Evolutionary conservation across 2,329 filamentous ascomycete genomes (phyloP), one percentile per base, ranked within the genome.

Genomic region (Magnaporthiopsis incrustans): DNA sequence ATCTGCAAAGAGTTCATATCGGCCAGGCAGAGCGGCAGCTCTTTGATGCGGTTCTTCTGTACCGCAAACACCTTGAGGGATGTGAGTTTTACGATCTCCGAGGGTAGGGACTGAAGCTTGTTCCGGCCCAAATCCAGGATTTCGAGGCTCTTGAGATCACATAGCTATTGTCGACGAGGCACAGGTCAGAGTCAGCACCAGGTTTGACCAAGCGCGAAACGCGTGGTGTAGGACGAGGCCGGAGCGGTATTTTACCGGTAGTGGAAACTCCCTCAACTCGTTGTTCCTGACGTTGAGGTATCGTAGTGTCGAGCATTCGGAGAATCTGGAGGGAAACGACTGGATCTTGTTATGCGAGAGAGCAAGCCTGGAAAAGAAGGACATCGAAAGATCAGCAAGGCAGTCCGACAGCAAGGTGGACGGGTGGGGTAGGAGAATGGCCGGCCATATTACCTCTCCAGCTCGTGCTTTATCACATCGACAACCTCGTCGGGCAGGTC

Each of bases 41-140:
- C 89, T 67, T 91, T 88, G 69, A 98, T 91, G 66, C 89, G 86
- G 74, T 97, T 97, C 72, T 90, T 91, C 69, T 91, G 89, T 50
- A 97, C 84, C 2, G 92, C 93, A 64, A 98, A 81, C 22, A 97
- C 93, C 72, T 96, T 96, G 67, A 98, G 79, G 1, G 91, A 96
- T 6, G 88, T 88, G 70, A 98, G 81, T 71, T 88, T 91, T 66
- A 85, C 85, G 67, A 97, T 90, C 63, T 93, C 89, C 60, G 88
- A 85, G 0, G 94, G 92, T 2, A 98, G 82, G 12, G 84, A 79
- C 60, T 84, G 85, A 66, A 98, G 87, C 74, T 89, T 91, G 74
- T 98, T 98, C 70, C 91, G 86, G 73, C 92, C 93, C 64, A 98
- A 83, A 77, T 98, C 94, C 66, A 98, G 84, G 65, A 97, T 97